These are phyloP conservation scores for Phanerodontia chrysosporium DNA, from an alignment of 768 basidiomycete species.

Conservation along the genomic window DNA sequence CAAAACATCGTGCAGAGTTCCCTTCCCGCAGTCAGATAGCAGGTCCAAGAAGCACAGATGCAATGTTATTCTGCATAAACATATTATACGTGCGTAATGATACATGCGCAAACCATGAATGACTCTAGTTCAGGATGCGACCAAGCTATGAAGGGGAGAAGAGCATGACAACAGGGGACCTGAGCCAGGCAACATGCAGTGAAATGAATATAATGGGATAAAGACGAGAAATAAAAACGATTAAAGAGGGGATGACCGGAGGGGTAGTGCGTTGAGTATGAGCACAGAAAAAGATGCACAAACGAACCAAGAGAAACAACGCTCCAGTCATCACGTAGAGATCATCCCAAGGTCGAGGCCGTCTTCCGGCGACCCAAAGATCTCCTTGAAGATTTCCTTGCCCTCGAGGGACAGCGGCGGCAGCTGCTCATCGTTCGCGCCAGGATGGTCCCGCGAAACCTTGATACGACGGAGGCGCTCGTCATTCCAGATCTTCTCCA, in stretches of 20 bases:
- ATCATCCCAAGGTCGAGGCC: constrained; percentile 76
- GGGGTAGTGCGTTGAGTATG: neutral
- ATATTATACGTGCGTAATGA: neutral
- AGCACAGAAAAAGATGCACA: neutral
- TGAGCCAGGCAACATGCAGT: neutral
- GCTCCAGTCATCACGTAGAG: constrained; percentile 45
- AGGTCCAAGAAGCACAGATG: neutral
- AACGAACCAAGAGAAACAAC: constrained; percentile 1
- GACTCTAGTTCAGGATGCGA: constrained; percentile 4
- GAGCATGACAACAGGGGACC: constrained; percentile 2
- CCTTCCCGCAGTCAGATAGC: too few species aligned
- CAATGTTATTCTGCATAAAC: neutral
- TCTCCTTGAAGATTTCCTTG: constrained; percentile 75
- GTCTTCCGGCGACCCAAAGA: constrained; percentile 49
- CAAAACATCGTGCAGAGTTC: too few species aligned
- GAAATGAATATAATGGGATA: constrained; percentile 6
- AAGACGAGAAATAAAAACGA: constrained; percentile 4
- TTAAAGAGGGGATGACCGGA: neutral
- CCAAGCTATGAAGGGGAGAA: neutral
- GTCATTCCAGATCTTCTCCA: constrained; percentile 85
- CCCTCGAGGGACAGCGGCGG: constrained; percentile 66
- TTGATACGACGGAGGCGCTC: constrained; percentile 73
- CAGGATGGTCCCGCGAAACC: constrained; percentile 53
- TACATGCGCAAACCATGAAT: constrained; percentile 3
- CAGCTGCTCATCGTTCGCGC: constrained; percentile 43